Conservation (phyloP, 2,329 filamentous ascomycete genomes). For the Ophiostoma sp. region DNA sequence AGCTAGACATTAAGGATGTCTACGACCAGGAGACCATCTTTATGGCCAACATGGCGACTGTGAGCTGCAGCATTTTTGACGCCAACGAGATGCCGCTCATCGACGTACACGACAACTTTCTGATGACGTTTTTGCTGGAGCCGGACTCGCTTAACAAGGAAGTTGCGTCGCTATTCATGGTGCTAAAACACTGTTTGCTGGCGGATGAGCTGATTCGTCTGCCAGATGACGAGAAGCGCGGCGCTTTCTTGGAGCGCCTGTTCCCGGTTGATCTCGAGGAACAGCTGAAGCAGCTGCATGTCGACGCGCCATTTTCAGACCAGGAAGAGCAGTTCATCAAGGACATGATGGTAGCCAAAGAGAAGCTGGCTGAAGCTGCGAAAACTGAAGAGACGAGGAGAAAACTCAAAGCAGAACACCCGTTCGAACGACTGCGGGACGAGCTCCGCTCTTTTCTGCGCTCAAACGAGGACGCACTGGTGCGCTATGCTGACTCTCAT, state of each 20-base stretch:
- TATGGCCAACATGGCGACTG: conserved; percentile 46
- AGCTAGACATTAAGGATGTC: conserved; percentile 37
- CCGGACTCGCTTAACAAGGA: conserved; percentile 38
- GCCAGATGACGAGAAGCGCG: conserved; percentile 21
- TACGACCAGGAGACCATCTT: conserved; percentile 40
- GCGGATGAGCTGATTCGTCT: conserved; percentile 17
- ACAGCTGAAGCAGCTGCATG: conserved; percentile 36
- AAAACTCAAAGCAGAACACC: conserved; percentile 37
- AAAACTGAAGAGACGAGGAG: conserved; percentile 42
- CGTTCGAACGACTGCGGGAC: conserved; percentile 36
- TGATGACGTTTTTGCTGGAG: conserved; percentile 40
- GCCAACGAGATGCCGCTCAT: conserved; percentile 37
- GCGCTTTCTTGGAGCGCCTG: conserved; percentile 45
- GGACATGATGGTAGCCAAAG: conserved; percentile 32
- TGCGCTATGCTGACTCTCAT: conserved; percentile 38
- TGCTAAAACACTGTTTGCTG: conserved; percentile 39
- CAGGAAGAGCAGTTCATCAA: conserved; percentile 25
- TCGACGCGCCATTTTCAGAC: conserved; percentile 28
- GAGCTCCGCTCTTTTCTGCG: conserved; percentile 33
- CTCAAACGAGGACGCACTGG: conserved; percentile 31
- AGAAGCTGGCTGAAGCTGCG: conserved; percentile 47
- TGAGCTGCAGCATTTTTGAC: conserved; percentile 39
- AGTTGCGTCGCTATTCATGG: conserved; percentile 41
- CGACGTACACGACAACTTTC: conserved; percentile 43
- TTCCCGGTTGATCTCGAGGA: conserved; percentile 52